phyloP scores from a whole-genome alignment of 2,329 filamentous ascomycete genomes.

The Dactylellina drechsleri region DNA sequence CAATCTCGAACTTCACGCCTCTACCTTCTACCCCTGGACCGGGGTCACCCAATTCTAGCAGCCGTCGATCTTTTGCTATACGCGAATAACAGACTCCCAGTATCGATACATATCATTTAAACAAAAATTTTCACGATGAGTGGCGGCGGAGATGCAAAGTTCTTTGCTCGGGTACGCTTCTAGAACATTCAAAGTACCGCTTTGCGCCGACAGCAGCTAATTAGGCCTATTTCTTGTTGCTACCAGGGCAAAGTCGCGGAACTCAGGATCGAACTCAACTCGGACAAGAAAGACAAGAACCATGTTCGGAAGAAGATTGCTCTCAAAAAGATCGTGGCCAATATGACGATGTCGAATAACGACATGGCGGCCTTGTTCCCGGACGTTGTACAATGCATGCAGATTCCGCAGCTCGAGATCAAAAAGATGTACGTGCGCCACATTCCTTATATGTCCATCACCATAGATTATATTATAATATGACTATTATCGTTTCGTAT shows the following conservation, averaged over 20 bases:
- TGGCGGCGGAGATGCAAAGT: slow-evolving; percentile 92
- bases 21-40: slow-evolving; percentile 18
- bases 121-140: slow-evolving; percentile 30
- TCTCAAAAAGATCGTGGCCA: slow-evolving; percentile 98
- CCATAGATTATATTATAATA: too few species aligned
- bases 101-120: too few species aligned
- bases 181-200: background rate
- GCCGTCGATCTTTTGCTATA: slow-evolving; percentile 3
- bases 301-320: slow-evolving; percentile 94
- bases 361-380: slow-evolving; percentile 98
- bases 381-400: slow-evolving; percentile 95
- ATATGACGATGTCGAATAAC: slow-evolving; percentile 99
- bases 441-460: background rate
- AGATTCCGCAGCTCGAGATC: slow-evolving; percentile 91
- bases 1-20: slow-evolving; percentile 6
- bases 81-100: slow-evolving; percentile 6
- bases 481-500: background rate
- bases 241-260: slow-evolving; percentile 98
- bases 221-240: slow-evolving; percentile 53
- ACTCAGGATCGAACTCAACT: slow-evolving; percentile 91
- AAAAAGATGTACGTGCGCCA: slow-evolving; percentile 85
- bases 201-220: background rate
- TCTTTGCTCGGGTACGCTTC: slow-evolving; percentile 88
- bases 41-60: slow-evolving; percentile 4
- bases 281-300: slow-evolving; percentile 98